These are phyloP conservation scores for Afroboletus lepidellus DNA, from an alignment of 1,284 basidiomycete species.

Conservation along the genomic window DNA sequence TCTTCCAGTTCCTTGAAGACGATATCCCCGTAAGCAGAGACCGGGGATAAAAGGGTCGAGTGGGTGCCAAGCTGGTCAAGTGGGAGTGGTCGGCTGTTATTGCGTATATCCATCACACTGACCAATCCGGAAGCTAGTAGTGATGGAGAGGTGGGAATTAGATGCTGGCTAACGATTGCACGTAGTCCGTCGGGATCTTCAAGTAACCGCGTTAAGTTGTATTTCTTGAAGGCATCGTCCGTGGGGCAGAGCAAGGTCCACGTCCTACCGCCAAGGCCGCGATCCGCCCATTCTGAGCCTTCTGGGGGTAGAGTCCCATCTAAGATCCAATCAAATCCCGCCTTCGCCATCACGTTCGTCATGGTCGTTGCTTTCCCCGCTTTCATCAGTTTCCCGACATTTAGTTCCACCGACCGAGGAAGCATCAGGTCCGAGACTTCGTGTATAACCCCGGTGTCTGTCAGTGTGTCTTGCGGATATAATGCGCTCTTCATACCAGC, in stretches of 20 bases:
- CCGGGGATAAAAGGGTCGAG: constrained; percentile 64
- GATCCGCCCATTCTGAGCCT: constrained; percentile 56
- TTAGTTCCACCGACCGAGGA: constrained; percentile 85
- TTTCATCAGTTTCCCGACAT: constrained; percentile 84
- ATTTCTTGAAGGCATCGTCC: constrained; percentile 88
- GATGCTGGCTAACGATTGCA: constrained; percentile 82
- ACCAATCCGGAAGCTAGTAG: constrained; percentile 20
- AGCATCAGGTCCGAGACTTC: constrained; percentile 86
- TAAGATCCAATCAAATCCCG: constrained; percentile 87
- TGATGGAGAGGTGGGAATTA: constrained; percentile 62
- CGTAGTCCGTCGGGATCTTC: constrained; percentile 59
- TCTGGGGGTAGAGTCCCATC: constrained; percentile 79
- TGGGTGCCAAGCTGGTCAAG: constrained; percentile 74
- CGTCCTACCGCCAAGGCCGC: constrained; percentile 48
- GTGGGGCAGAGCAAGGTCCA: constrained; percentile 90
- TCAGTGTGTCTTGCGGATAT: constrained; percentile 65
- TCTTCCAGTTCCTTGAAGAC: constrained; percentile 67
- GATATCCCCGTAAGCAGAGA: constrained; percentile 74
- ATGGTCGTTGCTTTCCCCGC: constrained; percentile 89
- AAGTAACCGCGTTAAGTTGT: constrained; percentile 82
- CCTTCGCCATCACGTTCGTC: constrained; percentile 78
- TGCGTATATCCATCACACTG: constrained; percentile 39
- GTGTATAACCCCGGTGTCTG: constrained; percentile 90
- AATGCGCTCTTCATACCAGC: constrained; percentile 60
- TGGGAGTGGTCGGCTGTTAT: constrained; percentile 69